Conservation (phyloP, 2,329 filamentous ascomycete genomes). For the Fusarium veterinarium region DNA sequence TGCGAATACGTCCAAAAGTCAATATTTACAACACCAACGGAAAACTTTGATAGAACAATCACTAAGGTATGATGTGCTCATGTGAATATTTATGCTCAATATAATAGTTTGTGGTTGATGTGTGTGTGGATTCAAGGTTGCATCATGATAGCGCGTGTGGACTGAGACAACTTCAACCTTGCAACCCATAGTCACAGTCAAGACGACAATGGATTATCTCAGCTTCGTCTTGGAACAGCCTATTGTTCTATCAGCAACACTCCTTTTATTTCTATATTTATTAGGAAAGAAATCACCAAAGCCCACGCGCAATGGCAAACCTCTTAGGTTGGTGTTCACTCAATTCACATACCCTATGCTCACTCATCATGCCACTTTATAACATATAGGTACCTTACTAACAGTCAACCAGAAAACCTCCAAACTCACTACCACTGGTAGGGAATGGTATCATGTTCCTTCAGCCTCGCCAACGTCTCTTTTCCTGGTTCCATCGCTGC, state of each 20-base stretch:
- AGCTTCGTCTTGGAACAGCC: not conserved
- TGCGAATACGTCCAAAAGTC: not conserved
- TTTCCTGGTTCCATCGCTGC: constrained; percentile 71
- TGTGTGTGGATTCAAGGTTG: constrained; percentile 4
- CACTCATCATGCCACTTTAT: not conserved
- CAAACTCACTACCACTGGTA: constrained; percentile 64
- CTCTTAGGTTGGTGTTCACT: constrained; percentile 23
- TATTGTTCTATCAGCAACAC: not conserved
- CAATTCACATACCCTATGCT: not conserved
- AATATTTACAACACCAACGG: not conserved
- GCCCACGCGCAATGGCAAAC: constrained; percentile 36
- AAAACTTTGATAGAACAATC: not conserved
- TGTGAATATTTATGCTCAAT: not conserved
- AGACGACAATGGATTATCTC: constrained; percentile 31
- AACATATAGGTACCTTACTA: not conserved
- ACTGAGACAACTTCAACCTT: constrained; percentile 20
- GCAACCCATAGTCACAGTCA: not conserved
- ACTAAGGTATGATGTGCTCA: not conserved
- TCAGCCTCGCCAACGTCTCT: constrained; percentile 68
- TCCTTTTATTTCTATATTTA: not conserved
- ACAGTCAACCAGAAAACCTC: constrained; percentile 54
- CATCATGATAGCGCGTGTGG: constrained; percentile 15
- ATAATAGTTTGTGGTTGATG: not conserved
- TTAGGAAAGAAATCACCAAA: constrained; percentile 3
- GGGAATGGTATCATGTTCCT: constrained; percentile 73